Evolutionary conservation across 805 yeast species (phyloP), one percentile per base, ranked within the genome.

Genomic region (Candida bentonensis): DNA sequence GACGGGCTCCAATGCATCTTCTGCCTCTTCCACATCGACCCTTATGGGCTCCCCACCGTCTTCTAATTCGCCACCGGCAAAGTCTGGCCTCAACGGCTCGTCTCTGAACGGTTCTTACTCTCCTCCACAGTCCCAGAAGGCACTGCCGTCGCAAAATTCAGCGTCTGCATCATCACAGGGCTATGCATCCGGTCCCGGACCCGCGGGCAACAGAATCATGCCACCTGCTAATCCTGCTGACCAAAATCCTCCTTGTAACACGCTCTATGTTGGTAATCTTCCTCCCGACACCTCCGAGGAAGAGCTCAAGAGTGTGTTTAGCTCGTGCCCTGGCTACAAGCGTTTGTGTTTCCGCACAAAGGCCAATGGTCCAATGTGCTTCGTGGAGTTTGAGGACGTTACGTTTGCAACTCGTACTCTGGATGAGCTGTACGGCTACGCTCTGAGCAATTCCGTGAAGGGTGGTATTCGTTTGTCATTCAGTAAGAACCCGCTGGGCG

Each of bases 181-280:
- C 43, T 11, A 13, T 30, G 11, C 36, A 11, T 9, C 17, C 5
- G 36, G 36, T n/a, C 17, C 36, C 20, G 36, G 11, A 4, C 36
- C 36, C 5, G 36, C 36, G 7, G 36, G 36, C 11, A 30, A 30
- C 25, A 55, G 65, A 25, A 62, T 60, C 28, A 50, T 67, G 43
- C 70, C 70, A 3, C 70, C 70, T 2, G 95, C 95, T 1, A 89
- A 89, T 57, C 98, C 98, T 4, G 97, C 98, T 2, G 98, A 92
- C 63, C 98, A 92, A 64, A 92, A 92, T 59, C 97, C 98, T 2
- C 98, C 98, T 4, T 92, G 98, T 66, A 92, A 92, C 61, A 92
- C 98, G 0, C 68, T 92, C 46, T 92, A 92, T 56, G 98, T 92
- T 41, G 98, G 98, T 17, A 92, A 92, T 61, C 70, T 92, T 56